phyloP scores from a whole-genome alignment of 495 filamentous ascomycete species.

The Aspergillus wentii region DNA sequence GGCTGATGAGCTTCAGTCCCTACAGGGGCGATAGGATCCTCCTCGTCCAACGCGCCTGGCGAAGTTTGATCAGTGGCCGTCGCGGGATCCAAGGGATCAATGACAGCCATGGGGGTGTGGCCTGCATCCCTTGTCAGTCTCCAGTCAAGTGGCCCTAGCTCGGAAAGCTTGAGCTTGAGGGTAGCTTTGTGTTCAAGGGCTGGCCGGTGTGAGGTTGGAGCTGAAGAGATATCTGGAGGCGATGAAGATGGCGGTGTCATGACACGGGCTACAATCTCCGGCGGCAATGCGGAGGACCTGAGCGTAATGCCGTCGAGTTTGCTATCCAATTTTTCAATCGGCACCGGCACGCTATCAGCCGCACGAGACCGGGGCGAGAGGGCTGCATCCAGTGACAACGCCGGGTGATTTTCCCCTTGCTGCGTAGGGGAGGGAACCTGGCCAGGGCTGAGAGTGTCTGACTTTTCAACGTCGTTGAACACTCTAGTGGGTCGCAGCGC shows the following conservation, averaged over 20 bases:
- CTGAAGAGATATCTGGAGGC: slow-evolving; percentile 25
- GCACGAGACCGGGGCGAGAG: slow-evolving; percentile 33
- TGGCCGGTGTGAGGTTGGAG: slow-evolving; percentile 19
- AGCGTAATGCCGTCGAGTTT: slow-evolving; percentile 44
- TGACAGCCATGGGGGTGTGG: slow-evolving; percentile 44
- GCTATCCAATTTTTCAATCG: slow-evolving; percentile 45
- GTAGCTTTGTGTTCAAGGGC: slow-evolving; percentile 27
- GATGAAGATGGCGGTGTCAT: slow-evolving; percentile 41
- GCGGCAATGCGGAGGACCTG: slow-evolving; percentile 42
- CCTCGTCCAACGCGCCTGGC: slow-evolving; percentile 16
- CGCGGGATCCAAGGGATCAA: slow-evolving; percentile 29
- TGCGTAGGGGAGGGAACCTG: too few relatives aligned
- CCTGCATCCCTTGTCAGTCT: slow-evolving; percentile 39
- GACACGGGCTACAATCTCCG: slow-evolving; percentile 37
- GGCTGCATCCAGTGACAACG: slow-evolving; percentile 39
- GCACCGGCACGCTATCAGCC: slow-evolving; percentile 32
- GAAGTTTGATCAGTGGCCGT: slow-evolving; percentile 23
- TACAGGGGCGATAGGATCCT: slow-evolving; percentile 18
- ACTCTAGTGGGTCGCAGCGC: slow-evolving; percentile 38
- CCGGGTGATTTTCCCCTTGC: too few relatives aligned
- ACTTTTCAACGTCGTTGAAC: slow-evolving; percentile 29
- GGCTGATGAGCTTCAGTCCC: slow-evolving; percentile 31
- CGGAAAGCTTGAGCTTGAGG: slow-evolving; percentile 38
- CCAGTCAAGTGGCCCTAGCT: slow-evolving; percentile 32
- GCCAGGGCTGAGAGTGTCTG: slow-evolving; percentile 14